Percentiles rank a stretch among this genome's conserved stretches.
Conservation (phyloP, 768 basidiomycete species). For the Rhodotorula graminis region DNA sequence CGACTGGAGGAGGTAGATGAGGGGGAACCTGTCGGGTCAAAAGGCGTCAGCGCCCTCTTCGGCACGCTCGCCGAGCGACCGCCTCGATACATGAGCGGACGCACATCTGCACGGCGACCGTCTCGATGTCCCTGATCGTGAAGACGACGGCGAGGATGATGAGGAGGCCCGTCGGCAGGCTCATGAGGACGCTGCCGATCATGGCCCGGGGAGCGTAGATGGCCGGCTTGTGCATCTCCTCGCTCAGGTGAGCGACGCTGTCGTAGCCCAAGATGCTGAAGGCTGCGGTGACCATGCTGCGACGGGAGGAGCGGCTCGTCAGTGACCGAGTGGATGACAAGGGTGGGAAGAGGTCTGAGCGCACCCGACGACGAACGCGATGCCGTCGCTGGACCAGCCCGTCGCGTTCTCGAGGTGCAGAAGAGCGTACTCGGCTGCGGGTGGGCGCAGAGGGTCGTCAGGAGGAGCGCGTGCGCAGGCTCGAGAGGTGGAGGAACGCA, state of each 20-base stretch:
- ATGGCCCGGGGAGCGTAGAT: slow-evolving; percentile 36
- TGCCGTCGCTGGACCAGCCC: slow-evolving; percentile 27
- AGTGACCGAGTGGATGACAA: no score
- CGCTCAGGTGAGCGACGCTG: neutral
- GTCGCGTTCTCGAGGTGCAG: slow-evolving; percentile 32
- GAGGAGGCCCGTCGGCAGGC: slow-evolving; percentile 16
- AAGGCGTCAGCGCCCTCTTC: no score
- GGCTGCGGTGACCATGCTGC: slow-evolving; percentile 1
- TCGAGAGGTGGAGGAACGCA: neutral
- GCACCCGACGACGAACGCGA: neutral
- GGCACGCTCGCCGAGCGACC: no score
- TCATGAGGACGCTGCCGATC: slow-evolving; percentile 31
- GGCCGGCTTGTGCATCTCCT: slow-evolving; percentile 23
- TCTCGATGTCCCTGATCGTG: slow-evolving; percentile 29
- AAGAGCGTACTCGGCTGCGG: slow-evolving; percentile 32
- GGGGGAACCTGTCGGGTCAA: neutral
- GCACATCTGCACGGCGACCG: neutral
- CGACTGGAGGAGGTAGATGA: neutral
- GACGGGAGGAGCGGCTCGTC: no score
- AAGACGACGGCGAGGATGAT: slow-evolving; percentile 38
- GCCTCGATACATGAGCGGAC: no score
- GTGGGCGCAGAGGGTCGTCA: fast-evolving
- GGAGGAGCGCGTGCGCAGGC: neutral
- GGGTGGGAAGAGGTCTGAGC: neutral
- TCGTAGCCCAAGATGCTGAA: slow-evolving; percentile 4